A percentile compares a stretch with the other conserved stretches of the same genome.
Evolutionary conservation across 768 basidiomycete species (phyloP).

Genomic region (Infundibulicybe gibba): DNA sequence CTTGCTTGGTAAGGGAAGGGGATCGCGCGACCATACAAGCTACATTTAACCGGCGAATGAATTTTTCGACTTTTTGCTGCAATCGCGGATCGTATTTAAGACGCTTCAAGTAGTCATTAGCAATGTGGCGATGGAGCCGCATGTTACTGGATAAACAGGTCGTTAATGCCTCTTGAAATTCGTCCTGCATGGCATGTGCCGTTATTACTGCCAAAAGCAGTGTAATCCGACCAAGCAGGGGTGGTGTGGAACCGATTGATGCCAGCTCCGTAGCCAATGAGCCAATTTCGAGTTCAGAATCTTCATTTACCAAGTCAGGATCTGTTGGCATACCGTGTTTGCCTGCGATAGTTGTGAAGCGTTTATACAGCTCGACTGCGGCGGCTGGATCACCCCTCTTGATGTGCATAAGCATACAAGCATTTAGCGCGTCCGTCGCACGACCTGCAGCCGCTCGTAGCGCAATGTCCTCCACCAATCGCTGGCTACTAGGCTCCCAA

Average conservation of each 20-base stretch:
- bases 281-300: constrained; percentile 7
- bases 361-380: constrained; percentile 42
- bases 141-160: constrained; percentile 34
- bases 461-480: constrained; percentile 42
- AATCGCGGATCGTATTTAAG: constrained; percentile 33
- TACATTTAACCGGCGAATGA: constrained; percentile 42
- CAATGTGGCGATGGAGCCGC: constrained; percentile 28
- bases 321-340: constrained; percentile 17
- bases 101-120: constrained; percentile 34
- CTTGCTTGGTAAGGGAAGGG: constrained; percentile 42
- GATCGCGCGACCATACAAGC: constrained; percentile 53
- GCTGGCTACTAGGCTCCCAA: constrained; percentile 23
- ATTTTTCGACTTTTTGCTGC: constrained; percentile 36
- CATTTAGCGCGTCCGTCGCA: constrained; percentile 42
- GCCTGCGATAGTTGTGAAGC: constrained; percentile 24
- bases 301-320: not conserved
- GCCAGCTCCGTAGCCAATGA: constrained; percentile 1
- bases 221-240: constrained; percentile 26
- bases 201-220: constrained; percentile 52
- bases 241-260: constrained; percentile 17
- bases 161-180: constrained; percentile 55
- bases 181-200: constrained; percentile 56
- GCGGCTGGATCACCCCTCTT: constrained; percentile 32
- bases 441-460: constrained; percentile 41
- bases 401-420: constrained; percentile 46